These are phyloP conservation scores for Xylariaceae sp. DNA, from an alignment of 2,329 filamentous ascomycete genomes.

Conservation along the genomic window DNA sequence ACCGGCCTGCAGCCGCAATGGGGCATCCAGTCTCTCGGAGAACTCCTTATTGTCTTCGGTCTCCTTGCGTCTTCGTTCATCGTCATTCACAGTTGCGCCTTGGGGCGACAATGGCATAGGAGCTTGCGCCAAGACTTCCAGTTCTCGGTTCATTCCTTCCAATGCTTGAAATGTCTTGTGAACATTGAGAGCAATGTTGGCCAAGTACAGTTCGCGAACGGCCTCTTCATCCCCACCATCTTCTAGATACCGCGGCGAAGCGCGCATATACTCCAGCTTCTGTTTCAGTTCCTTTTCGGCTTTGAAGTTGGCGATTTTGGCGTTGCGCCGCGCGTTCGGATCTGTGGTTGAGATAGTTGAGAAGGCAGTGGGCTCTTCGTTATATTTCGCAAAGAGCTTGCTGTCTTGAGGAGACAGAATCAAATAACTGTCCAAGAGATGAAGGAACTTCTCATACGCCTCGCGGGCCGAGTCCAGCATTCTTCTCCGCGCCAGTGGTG, in stretches of 20 bases:
- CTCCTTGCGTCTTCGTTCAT: constrained; percentile 38
- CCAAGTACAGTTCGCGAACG: constrained; percentile 72
- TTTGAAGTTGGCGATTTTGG: constrained; percentile 80
- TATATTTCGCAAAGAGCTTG: constrained; percentile 66
- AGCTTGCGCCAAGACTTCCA: constrained; percentile 73
- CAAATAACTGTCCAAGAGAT: constrained; percentile 71
- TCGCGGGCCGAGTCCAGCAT: constrained; percentile 60
- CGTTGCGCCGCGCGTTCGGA: constrained; percentile 65
- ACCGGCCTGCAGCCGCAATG: constrained; percentile 45
- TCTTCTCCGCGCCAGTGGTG: constrained; percentile 52
- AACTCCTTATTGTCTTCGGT: constrained; percentile 45
- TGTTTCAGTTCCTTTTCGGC: constrained; percentile 80
- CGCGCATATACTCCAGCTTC: constrained; percentile 60
- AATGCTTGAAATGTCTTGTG: constrained; percentile 81
- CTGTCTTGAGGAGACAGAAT: constrained; percentile 61
- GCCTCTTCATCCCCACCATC: constrained; percentile 77
- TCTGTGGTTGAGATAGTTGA: constrained; percentile 59
- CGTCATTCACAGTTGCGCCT: constrained; percentile 43
- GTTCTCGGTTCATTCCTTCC: constrained; percentile 80
- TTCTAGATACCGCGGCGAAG: constrained; percentile 37
- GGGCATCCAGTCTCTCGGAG: constrained; percentile 68
- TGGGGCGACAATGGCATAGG: constrained; percentile 46
- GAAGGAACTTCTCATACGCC: constrained; percentile 74
- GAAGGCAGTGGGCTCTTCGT: constrained; percentile 66
- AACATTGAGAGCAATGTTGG: constrained; percentile 65